Evolutionary conservation across 1,284 basidiomycete genomes (phyloP), one percentile per base, ranked within the genome.

Genomic region (Inonotus obliquus): DNA sequence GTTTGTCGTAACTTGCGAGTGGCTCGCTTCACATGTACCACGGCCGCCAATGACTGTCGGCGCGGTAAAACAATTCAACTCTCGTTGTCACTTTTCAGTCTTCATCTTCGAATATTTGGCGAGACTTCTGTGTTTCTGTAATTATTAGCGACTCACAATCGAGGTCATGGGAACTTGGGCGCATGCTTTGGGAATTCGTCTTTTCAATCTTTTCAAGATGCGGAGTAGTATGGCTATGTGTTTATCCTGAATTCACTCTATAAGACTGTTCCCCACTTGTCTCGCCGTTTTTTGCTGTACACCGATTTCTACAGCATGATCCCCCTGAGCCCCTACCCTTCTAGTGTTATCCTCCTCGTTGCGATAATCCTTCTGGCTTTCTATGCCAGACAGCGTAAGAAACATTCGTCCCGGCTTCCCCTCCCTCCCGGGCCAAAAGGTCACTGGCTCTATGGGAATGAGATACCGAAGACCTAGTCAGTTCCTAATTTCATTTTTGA

Each of bases 361-460:
- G 2, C 51, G 1, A 19, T 58, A 13, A n/a, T 62, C 25, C 13
- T 49, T 7, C 25, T 55, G 19, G 25, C 51, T 48, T 39, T 41
- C 35, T 35, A 35, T 32, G 32, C 59, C 11, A 59, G 38, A n/a
- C 41, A 44, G 27, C 35, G 23, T 10, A 54, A 25, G 17, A 51
- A 49, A 27, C 35, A 45, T 13, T 38, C 32, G 38, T 58, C 63
- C 25, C 38, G 60, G 4, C 54, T 71, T 32, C 66, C 66, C 5
- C 44, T 70, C 9, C 69, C 70, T 0, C 69, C 70, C 27, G 69
- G 70, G 7, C 69, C 69, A 2, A 53, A 61, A 29, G 67, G 65
- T 13, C 69, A 66, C 27, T 71, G 68, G 69, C 41, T 67, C 2
- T 65, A 67, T 17, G 70, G 68, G 48, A 68, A 65, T 3, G 60